phyloP scores from a whole-genome alignment of 495 filamentous ascomycete species.

The Chaetomidium leptoderma region DNA sequence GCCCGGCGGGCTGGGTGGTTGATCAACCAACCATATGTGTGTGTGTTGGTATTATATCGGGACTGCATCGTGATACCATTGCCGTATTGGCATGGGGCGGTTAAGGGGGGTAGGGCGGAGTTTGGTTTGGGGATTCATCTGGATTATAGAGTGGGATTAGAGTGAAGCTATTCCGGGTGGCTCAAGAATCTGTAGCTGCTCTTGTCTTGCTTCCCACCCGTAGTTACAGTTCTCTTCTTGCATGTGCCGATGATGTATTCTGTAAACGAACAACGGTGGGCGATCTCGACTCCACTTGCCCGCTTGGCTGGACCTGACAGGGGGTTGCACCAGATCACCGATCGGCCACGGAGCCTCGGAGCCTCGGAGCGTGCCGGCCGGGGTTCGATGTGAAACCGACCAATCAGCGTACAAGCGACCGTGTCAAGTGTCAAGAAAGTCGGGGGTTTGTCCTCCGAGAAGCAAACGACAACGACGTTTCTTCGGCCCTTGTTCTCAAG shows the following conservation, averaged over 20 bases:
- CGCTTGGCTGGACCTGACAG: neutral
- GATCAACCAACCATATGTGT: no score
- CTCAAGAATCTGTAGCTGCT: no score
- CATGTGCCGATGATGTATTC: no score
- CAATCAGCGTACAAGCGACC: slow-evolving; percentile 27
- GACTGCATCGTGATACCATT: slow-evolving; percentile 8
- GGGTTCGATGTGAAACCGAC: slow-evolving; percentile 4
- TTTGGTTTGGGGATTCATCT: no score
- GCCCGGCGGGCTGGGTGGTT: no score
- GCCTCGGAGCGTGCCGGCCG: slow-evolving; percentile 4
- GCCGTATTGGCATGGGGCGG: neutral
- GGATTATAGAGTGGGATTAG: no score
- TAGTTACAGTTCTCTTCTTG: no score
- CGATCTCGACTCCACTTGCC: neutral
- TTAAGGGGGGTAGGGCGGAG: neutral
- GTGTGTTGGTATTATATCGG: neutral
- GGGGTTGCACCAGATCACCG: neutral
- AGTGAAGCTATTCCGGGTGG: neutral
- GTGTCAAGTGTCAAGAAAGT: slow-evolving; percentile 21
- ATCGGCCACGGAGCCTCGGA: no score
- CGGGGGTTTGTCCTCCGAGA: neutral
- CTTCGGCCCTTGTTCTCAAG: neutral
- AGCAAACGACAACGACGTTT: neutral
- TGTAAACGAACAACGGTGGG: neutral
- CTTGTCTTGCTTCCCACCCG: no score